A percentile compares a stretch with the other conserved stretches of the same genome.
Conservation (phyloP, 352 stramenopile species). For the Phytophthora constricta region DNA sequence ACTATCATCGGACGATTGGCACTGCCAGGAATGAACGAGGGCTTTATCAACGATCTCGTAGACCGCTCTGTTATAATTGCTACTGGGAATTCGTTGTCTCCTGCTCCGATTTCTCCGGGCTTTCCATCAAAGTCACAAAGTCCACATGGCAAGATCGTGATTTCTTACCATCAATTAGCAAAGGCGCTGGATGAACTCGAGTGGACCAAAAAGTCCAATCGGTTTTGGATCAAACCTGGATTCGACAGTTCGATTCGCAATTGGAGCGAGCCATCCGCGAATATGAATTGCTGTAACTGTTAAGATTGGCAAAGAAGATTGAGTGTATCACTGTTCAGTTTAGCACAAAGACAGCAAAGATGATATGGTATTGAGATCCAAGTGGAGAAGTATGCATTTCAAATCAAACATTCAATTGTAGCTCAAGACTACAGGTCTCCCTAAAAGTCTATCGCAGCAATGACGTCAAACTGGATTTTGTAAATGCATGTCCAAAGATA, state of each 20-base stretch:
- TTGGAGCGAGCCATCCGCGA: conserved; percentile 74
- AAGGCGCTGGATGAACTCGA: conserved; percentile 67
- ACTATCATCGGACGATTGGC: conserved; percentile 51
- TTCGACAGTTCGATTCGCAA: conserved; percentile 83
- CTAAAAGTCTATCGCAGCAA: too few species aligned
- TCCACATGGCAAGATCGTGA: conserved; percentile 18
- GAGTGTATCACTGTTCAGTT: too few species aligned
- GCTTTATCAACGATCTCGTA: conserved; percentile 54
- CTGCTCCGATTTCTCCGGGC: conserved; percentile 11
- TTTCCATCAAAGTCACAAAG: conserved; percentile 13
- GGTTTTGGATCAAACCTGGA: conserved; percentile 83
- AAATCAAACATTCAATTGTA: background rate
- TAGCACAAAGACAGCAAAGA: too few species aligned
- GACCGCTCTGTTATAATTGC: conserved; percentile 36
- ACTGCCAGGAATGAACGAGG: conserved; percentile 60
- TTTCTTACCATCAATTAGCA: conserved; percentile 60
- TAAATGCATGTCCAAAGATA: too few species aligned
- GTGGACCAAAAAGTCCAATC: conserved; percentile 74
- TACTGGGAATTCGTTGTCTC: background rate
- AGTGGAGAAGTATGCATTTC: background rate
- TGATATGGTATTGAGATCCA: too few species aligned
- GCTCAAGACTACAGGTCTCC: background rate
- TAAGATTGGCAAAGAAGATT: background rate
- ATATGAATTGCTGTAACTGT: conserved; percentile 64
- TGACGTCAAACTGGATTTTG: too few species aligned